Base-by-base conservation (phyloP, 768 basidiomycete genomes). In the Naganishia kalamii region DNA sequence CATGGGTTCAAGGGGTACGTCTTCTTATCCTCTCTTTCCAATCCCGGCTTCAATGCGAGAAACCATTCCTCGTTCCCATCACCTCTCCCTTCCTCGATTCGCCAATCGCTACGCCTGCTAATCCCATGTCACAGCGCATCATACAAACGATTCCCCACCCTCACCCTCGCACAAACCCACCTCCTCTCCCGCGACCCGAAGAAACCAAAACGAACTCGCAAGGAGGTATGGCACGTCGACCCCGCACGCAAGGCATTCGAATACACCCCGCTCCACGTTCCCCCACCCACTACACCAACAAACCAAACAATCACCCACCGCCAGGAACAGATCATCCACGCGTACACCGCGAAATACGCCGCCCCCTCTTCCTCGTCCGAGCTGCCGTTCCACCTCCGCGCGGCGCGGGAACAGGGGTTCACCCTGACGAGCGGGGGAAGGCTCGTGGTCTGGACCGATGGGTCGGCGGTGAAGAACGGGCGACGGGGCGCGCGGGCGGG, bases 381-480 rank as follows among this genome's bases (percentile, higher is more conserved):
- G 19, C 40, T 10, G 11, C 40, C 40, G 19, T 41, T 41, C 11
- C 40, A 41, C 40, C 19, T 41, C 40, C 40, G 19, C 19, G 25
- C 7, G 8, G 44, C 44, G 7, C 44, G 44, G 75, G 71, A 4
- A 79, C 75, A 69, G 75, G 79, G 41, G 79, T 61, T 46, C 41
- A 47, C 40, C 27, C 33, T 44, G 11, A 23, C 64, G 8, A 4
- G 37, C 43, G 59, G 62, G 13, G 60, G 52, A 17, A 60, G 65
- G 27, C 61, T 77, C 37, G 70, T 88, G 11, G 91, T 92, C 0
- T 93, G 90, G 70, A 87, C 83, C 23, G 93, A 97, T 76, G 93
- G 93, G 12, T 88, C 90, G 5, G 91, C 90, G 68, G 84, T 84
- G 71, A 85, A 86, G 2, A 97, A 97, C 73, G 93, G 93, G 0